Evolutionary conservation across 106 monocot species (phyloP).

Genomic region (Narthecium ossifragum): DNA sequence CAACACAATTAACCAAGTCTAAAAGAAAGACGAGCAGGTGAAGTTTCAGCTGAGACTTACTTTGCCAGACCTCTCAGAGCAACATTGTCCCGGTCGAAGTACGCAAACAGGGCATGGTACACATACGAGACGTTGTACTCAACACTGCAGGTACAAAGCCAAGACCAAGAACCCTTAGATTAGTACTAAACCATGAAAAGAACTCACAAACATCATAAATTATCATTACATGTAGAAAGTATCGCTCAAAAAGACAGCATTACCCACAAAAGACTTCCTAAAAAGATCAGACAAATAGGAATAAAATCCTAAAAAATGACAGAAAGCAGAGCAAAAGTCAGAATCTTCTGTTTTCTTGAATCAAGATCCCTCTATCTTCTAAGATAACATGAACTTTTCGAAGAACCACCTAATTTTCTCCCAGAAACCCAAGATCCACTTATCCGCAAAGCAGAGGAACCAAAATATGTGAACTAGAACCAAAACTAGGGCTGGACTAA

Average conservation of each 20-base stretch:
- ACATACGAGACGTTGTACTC: slow-evolving; percentile 68
- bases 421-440: no score
- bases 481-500: no score
- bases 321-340: neutral
- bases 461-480: no score
- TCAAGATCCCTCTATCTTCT: no score
- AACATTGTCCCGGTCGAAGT: slow-evolving; percentile 77
- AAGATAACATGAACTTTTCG: no score
- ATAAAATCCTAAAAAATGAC: neutral
- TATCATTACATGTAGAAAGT: no score
- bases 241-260: no score
- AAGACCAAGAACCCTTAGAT: slow-evolving; percentile 2
- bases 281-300: neutral
- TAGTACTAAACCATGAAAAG: neutral
- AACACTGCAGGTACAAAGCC: slow-evolving; percentile 33
- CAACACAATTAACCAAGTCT: neutral
- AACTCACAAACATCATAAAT: neutral
- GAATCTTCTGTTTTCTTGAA: no score
- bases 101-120: slow-evolving; percentile 74
- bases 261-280: neutral
- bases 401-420: no score
- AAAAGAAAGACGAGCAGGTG: neutral
- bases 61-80: slow-evolving; percentile 68
- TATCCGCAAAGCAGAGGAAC: no score
- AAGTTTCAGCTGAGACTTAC: slow-evolving; percentile 28